Conservation (phyloP, 2,329 filamentous ascomycete species). For the Botrytis medusae region DNA sequence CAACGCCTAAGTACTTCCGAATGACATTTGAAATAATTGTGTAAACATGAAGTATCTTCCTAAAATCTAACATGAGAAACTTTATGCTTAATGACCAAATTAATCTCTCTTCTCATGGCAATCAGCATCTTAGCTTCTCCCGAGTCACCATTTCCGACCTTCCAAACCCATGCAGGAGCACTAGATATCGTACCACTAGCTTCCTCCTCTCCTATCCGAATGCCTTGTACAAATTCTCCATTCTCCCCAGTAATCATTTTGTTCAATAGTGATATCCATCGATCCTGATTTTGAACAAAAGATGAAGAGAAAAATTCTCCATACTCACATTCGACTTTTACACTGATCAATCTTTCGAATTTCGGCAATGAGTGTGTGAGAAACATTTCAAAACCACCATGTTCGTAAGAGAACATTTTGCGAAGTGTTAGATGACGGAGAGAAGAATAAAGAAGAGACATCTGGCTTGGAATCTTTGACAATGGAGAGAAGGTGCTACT, state of each 20-base stretch:
- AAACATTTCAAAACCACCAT: not conserved
- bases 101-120: not conserved
- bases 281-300: not conserved
- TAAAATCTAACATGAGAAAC: not conserved
- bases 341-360: not conserved
- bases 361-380: not conserved
- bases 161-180: not conserved
- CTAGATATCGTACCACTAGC: fast-evolving
- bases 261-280: not conserved
- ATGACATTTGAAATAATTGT: not conserved
- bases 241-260: not conserved
- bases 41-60: too few relatives aligned
- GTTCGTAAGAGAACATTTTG: not conserved
- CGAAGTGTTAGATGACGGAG: not conserved
- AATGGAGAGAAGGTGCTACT: not conserved
- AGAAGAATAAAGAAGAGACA: not conserved
- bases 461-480: not conserved
- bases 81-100: not conserved
- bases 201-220: too few relatives aligned
- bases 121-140: fast-evolving
- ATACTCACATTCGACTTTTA: not conserved
- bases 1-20: fast-evolving
- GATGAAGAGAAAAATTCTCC: not conserved
- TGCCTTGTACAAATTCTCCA: not conserved
- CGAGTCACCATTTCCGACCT: not conserved